Conservation (phyloP, 2,329 filamentous ascomycete species). For the Lecanicillium sp. region DNA sequence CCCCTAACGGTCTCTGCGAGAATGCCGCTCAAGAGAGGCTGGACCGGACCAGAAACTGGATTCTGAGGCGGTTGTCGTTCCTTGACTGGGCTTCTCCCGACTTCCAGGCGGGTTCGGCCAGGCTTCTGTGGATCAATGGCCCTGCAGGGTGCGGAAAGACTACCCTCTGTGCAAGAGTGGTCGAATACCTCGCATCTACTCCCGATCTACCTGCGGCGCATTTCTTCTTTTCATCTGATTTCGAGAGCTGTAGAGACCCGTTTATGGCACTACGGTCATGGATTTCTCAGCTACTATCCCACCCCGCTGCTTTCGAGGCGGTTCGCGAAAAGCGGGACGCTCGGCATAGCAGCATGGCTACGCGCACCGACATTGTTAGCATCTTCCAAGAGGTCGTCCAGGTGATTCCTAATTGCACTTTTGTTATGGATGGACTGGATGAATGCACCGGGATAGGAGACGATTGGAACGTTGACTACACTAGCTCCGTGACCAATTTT, state of each 20-base stretch:
- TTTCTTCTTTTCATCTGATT: constrained; percentile 26
- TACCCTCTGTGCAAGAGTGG: constrained; percentile 19
- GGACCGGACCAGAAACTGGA: constrained; percentile 19
- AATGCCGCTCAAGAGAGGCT: constrained; percentile 13
- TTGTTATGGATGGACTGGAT: constrained; percentile 26
- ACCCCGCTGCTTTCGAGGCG: constrained; percentile 9
- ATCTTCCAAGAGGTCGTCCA: constrained; percentile 13
- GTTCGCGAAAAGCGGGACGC: constrained; percentile 4
- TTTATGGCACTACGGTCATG: constrained; percentile 21
- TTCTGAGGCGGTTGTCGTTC: constrained; percentile 12
- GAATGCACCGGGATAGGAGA: constrained; percentile 17
- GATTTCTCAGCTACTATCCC: constrained; percentile 16
- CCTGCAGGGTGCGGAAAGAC: constrained; percentile 25
- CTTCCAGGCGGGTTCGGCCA: constrained; percentile 1
- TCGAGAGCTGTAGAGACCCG: constrained; percentile 16
- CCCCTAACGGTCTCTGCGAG: constrained; percentile 12
- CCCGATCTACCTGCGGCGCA: constrained; percentile 10
- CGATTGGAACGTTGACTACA: neutral
- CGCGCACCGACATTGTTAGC: constrained; percentile 9
- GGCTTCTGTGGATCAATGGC: constrained; percentile 24
- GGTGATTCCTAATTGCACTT: constrained; percentile 11
- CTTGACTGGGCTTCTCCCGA: constrained; percentile 13
- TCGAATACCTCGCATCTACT: constrained; percentile 13
- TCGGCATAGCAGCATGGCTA: constrained; percentile 8
- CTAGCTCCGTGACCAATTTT: constrained; percentile 11